These are phyloP conservation scores for Boletus eberwhitei DNA, from an alignment of 768 basidiomycete species.

Conservation along the genomic window DNA sequence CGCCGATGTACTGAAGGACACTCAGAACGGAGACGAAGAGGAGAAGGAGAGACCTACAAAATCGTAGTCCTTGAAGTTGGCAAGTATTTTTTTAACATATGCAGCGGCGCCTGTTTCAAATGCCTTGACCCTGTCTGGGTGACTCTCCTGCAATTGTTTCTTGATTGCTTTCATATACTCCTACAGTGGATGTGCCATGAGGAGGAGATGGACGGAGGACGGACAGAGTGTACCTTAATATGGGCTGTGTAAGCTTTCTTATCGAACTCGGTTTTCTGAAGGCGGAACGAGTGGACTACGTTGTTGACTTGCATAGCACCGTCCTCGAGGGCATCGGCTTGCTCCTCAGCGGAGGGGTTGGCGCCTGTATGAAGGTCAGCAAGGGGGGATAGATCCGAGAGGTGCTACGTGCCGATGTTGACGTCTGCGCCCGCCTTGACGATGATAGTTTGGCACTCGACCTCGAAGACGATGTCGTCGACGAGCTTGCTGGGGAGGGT, in stretches of 20 bases:
- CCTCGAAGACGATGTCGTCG: conserved; percentile 80
- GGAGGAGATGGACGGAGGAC: background rate
- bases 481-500: conserved; percentile 59
- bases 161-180: conserved; percentile 95
- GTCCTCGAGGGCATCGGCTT: conserved; percentile 76
- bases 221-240: conserved; percentile 56
- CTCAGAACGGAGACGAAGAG: background rate
- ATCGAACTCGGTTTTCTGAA: conserved; percentile 77
- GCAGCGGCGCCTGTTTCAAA: conserved; percentile 81
- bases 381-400: background rate
- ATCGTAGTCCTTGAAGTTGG: conserved; percentile 91
- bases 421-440: conserved; percentile 76
- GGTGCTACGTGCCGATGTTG: conserved; percentile 69
- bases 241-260: conserved; percentile 83
- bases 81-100: conserved; percentile 86
- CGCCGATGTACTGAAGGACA: conserved; percentile 59
- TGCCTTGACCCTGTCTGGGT: conserved; percentile 58
- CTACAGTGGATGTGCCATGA: conserved; percentile 34
- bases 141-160: conserved; percentile 47
- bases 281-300: conserved; percentile 87
- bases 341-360: conserved; percentile 90
- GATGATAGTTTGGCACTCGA: conserved; percentile 71
- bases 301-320: conserved; percentile 82
- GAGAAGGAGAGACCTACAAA: conserved; percentile 55
- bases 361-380: conserved; percentile 54